Conservation (phyloP, 2,329 filamentous ascomycete species). For the Chalara sp. region DNA sequence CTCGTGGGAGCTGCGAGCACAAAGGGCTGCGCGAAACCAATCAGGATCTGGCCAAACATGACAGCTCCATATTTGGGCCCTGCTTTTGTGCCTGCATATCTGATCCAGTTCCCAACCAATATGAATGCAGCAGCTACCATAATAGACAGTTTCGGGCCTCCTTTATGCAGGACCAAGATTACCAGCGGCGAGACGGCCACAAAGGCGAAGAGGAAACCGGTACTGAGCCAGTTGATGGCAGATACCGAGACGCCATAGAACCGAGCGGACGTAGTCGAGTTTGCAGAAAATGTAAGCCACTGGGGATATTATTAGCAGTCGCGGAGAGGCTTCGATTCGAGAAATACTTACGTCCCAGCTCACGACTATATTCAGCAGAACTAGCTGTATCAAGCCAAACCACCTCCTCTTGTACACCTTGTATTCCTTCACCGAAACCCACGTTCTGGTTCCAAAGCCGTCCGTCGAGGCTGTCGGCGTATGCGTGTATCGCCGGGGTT, state of each 20-base stretch:
- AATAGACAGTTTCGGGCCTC: conserved; percentile 72
- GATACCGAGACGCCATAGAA: conserved; percentile 73
- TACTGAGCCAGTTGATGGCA: conserved; percentile 89
- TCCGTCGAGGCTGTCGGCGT: too few relatives aligned
- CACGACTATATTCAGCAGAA: conserved; percentile 84
- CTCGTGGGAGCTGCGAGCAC: conserved; percentile 82
- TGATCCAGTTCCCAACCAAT: conserved; percentile 84
- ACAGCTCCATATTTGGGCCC: conserved; percentile 59
- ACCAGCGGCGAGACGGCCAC: conserved; percentile 63
- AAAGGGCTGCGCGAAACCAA: conserved; percentile 86
- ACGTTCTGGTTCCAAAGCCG: too few relatives aligned
- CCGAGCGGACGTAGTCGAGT: conserved; percentile 63
- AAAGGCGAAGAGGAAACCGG: conserved; percentile 80
- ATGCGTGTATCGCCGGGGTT: background rate
- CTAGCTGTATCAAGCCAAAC: conserved; percentile 78
- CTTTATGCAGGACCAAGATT: conserved; percentile 70
- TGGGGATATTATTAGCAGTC: conserved; percentile 28
- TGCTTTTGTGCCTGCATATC: conserved; percentile 63
- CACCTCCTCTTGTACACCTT: conserved; percentile 78
- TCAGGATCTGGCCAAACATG: conserved; percentile 88
- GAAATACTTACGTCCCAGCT: conserved; percentile 80
- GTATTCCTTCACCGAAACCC: conserved; percentile 25
- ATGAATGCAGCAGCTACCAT: conserved; percentile 65
- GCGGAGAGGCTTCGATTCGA: background rate
- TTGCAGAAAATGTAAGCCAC: conserved; percentile 91